Evolutionary conservation across 495 filamentous ascomycete genomes (phyloP).

Genomic region (Bacidia rubella): DNA sequence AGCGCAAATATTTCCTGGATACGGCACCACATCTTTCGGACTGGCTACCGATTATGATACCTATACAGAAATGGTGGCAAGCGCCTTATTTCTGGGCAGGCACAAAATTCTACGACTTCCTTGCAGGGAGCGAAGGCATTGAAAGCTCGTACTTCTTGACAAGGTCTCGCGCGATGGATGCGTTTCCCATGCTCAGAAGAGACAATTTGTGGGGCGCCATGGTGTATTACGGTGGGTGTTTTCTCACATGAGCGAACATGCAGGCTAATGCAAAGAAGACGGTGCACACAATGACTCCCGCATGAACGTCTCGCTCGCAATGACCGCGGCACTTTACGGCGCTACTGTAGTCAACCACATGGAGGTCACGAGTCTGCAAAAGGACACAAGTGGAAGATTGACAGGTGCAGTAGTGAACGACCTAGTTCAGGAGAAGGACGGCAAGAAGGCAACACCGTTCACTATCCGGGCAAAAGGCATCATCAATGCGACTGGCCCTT

Average conservation of each 20-base stretch:
- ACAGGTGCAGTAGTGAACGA: constrained; percentile 72
- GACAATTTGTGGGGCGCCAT: constrained; percentile 76
- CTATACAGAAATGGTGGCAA: constrained; percentile 93
- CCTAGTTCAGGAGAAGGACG: constrained; percentile 46
- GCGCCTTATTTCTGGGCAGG: constrained; percentile 95
- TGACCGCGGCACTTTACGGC: constrained; percentile 91
- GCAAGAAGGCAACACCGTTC: constrained; percentile 36
- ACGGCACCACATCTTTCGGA: constrained; percentile 89
- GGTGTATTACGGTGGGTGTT: constrained; percentile 74
- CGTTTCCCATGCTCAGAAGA: constrained; percentile 93
- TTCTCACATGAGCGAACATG: too few species aligned
- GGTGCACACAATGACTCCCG: constrained; percentile 96
- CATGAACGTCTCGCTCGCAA: constrained; percentile 93
- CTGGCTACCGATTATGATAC: constrained; percentile 97
- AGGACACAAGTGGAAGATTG: constrained; percentile 65
- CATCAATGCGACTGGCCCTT: constrained; percentile 94
- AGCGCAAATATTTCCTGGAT: constrained; percentile 90
- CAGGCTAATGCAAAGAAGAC: constrained; percentile 35
- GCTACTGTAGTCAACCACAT: constrained; percentile 86
- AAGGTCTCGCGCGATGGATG: constrained; percentile 84
- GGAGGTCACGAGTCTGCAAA: constrained; percentile 74
- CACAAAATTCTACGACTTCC: constrained; percentile 87
- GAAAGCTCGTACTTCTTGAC: constrained; percentile 96
- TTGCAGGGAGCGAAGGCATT: constrained; percentile 91
- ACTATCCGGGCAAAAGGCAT: constrained; percentile 75